These are phyloP conservation scores for Cenchrus fungigraminus DNA, from an alignment of 176 grass and related monocot species.

Conservation along the genomic window DNA sequence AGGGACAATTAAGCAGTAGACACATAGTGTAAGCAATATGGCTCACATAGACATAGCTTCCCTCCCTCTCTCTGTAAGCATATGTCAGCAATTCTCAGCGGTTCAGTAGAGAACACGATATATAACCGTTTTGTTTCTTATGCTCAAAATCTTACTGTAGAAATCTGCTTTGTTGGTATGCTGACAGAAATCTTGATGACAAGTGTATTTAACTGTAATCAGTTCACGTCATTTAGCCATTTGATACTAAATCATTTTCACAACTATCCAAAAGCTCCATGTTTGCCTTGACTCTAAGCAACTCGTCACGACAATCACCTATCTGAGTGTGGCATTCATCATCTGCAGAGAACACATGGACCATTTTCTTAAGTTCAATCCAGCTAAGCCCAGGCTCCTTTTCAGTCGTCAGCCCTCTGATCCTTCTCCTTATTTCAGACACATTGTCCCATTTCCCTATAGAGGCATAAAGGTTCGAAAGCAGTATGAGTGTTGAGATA, in stretches of 20 bases:
- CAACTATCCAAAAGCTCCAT: slow-evolving; percentile 45
- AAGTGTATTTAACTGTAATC: background rate
- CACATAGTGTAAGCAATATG: no score
- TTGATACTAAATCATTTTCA: slow-evolving; percentile 46
- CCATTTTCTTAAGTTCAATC: slow-evolving; percentile 61
- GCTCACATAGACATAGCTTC: background rate
- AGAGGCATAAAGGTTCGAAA: slow-evolving; percentile 88
- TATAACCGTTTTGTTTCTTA: background rate
- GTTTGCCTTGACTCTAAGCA: slow-evolving; percentile 62
- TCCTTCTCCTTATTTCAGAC: slow-evolving; percentile 70
- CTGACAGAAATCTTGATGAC: background rate
- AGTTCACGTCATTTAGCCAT: background rate
- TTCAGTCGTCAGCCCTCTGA: slow-evolving; percentile 68
- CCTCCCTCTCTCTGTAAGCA: background rate
- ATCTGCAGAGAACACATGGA: slow-evolving; percentile 62
- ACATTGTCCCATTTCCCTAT: slow-evolving; percentile 68
- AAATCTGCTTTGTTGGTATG: slow-evolving; percentile 17
- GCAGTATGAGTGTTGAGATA: slow-evolving; percentile 71
- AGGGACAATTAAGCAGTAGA: background rate
- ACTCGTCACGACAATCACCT: slow-evolving; percentile 49
- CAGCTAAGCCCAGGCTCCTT: slow-evolving; percentile 86
- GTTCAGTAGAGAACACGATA: background rate
- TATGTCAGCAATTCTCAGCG: background rate
- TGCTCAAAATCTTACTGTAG: background rate
- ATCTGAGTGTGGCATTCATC: slow-evolving; percentile 55